Percentiles rank a stretch among this genome's conserved stretches.
These are phyloP conservation scores for Pseudogymnoascus sp. DNA, from an alignment of 2,329 filamentous ascomycete species.

Conservation along the genomic window DNA sequence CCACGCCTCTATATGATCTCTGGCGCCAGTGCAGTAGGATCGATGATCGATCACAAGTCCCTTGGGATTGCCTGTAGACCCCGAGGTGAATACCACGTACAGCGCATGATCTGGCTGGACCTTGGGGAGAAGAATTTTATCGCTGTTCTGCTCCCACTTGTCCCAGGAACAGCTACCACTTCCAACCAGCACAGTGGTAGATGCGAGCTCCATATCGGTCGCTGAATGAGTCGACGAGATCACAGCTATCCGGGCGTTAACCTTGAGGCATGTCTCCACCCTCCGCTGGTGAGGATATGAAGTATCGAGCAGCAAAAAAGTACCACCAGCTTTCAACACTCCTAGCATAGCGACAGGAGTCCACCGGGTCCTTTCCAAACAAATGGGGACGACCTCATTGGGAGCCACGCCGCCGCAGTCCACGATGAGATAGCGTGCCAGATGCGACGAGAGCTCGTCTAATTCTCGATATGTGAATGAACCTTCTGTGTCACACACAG, in stretches of 20 bases:
- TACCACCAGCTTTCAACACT: slow-evolving; percentile 24
- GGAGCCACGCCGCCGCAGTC: slow-evolving; percentile 12
- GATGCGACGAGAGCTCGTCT: not conserved
- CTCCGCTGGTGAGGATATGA: slow-evolving; percentile 24
- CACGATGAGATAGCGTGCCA: slow-evolving; percentile 6
- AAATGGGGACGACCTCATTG: slow-evolving; percentile 17
- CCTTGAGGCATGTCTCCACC: slow-evolving; percentile 2
- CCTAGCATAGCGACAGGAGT: slow-evolving; percentile 25
- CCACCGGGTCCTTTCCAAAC: slow-evolving; percentile 21
- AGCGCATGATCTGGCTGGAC: not conserved
- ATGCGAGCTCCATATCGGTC: not conserved
- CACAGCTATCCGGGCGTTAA: not conserved
- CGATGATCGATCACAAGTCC: slow-evolving; percentile 18
- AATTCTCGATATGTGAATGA: not conserved
- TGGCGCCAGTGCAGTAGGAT: slow-evolving; percentile 11
- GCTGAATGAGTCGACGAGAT: not conserved
- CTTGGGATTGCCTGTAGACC: slow-evolving; percentile 22
- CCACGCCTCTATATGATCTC: slow-evolving; percentile 9
- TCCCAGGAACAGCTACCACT: not conserved
- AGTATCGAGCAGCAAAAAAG: slow-evolving; percentile 26
- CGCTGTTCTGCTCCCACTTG: not conserved
- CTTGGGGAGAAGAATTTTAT: not conserved
- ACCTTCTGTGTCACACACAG: not conserved
- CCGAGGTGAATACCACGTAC: slow-evolving; percentile 19
- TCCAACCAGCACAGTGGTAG: not conserved